Evolutionary conservation across 2,329 filamentous ascomycete species (phyloP).

Genomic region (Fusarium liriodendri): DNA sequence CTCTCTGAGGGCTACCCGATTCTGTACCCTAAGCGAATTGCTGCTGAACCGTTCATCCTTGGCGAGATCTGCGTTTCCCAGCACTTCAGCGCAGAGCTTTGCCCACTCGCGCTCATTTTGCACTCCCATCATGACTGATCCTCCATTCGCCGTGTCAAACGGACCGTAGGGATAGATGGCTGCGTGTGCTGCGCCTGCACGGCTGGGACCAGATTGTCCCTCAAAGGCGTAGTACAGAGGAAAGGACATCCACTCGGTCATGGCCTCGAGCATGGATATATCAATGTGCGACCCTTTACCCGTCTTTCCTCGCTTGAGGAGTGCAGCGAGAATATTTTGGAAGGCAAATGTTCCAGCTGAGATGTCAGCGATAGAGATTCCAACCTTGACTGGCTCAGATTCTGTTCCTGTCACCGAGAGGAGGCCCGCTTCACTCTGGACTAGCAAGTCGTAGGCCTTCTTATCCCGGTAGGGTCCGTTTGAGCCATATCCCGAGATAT

Average conservation of each 20-base stretch:
- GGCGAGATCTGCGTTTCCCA: conserved; percentile 55
- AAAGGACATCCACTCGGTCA: conserved; percentile 70
- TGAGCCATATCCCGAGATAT: conserved; percentile 65
- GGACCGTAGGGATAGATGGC: conserved; percentile 68
- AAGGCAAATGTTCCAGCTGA: conserved; percentile 64
- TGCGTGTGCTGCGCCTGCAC: conserved; percentile 64
- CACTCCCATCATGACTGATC: conserved; percentile 65
- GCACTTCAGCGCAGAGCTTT: conserved; percentile 59
- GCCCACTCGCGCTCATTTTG: conserved; percentile 69
- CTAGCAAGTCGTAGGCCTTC: conserved; percentile 66
- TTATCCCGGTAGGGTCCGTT: conserved; percentile 64
- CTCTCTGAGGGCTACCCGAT: conserved; percentile 57
- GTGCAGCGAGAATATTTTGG: conserved; percentile 61
- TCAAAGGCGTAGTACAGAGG: conserved; percentile 65
- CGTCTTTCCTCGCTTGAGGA: conserved; percentile 61
- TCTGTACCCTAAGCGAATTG: conserved; percentile 58
- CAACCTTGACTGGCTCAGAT: conserved; percentile 60
- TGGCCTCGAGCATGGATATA: conserved; percentile 68
- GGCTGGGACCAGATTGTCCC: conserved; percentile 54
- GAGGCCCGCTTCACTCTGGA: conserved; percentile 65
- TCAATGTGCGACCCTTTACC: conserved; percentile 62
- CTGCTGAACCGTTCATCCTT: conserved; percentile 59
- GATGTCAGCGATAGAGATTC: conserved; percentile 66
- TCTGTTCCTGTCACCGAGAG: conserved; percentile 62
- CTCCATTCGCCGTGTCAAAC: conserved; percentile 60